Percentiles rank a stretch among this genome's conserved stretches.
phyloP scores from a whole-genome alignment of 2,329 filamentous ascomycete genomes.

The Lecanoromycetidae sp. region DNA sequence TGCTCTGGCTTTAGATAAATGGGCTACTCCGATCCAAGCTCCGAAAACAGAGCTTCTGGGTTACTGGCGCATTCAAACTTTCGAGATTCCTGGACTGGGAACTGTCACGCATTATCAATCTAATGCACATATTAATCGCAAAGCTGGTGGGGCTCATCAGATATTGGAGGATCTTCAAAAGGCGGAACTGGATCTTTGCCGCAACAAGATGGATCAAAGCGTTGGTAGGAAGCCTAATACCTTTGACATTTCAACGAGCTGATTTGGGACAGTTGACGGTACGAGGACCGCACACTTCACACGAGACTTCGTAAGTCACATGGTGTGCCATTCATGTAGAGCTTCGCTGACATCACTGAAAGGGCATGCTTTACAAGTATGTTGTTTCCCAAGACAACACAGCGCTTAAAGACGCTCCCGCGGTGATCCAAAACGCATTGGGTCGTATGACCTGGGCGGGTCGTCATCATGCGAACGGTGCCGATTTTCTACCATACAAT shows the following conservation, averaged over 20 bases:
- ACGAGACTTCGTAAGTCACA: constrained; percentile 34
- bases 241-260: no score
- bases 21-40: background rate
- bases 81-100: background rate
- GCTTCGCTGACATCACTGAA: constrained; percentile 9
- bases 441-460: constrained; percentile 44
- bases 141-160: background rate
- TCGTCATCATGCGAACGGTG: constrained; percentile 27
- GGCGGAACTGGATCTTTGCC: background rate
- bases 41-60: background rate
- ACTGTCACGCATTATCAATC: background rate
- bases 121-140: background rate
- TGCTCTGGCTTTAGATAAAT: background rate
- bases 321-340: background rate
- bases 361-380: constrained; percentile 50
- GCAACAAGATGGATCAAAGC: background rate
- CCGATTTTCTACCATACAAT: constrained; percentile 35
- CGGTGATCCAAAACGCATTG: constrained; percentile 33
- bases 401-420: constrained; percentile 32
- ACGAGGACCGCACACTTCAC: constrained; percentile 31
- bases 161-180: background rate
- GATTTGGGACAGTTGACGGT: no score
- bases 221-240: constrained; percentile 9
- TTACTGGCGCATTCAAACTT: background rate
- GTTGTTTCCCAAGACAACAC: constrained; percentile 34